Conservation (phyloP, 805 yeast genomes). For the Candida morakotiae region DNA sequence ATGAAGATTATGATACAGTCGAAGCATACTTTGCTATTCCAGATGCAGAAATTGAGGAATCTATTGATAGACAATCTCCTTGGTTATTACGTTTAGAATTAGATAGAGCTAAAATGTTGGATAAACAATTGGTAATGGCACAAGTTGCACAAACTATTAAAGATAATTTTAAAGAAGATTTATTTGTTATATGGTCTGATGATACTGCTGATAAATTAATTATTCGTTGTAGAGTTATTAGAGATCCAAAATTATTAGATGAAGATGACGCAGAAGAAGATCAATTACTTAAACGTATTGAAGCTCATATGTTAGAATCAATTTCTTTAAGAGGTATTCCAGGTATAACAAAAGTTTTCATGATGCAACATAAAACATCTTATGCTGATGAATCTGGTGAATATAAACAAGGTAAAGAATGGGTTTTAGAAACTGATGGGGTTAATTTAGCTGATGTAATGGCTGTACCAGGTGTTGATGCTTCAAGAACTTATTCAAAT, state of each 20-base stretch:
- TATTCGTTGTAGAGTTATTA: constrained; percentile 96
- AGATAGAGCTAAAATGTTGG: constrained; percentile 98
- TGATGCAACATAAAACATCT: constrained; percentile 80
- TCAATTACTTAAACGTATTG: constrained; percentile 90
- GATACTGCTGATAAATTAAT: constrained; percentile 96
- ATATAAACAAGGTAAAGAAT: constrained; percentile 83
- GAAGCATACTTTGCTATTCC: constrained; percentile 97
- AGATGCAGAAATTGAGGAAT: constrained; percentile 94
- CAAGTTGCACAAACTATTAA: constrained; percentile 96
- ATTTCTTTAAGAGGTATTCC: constrained; percentile 94
- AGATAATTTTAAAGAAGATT: constrained; percentile 88
- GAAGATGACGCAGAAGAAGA: constrained; percentile 98
- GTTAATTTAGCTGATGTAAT: constrained; percentile 92
- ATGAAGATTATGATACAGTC: constrained; percentile 95
- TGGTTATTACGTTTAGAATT: constrained; percentile 95
- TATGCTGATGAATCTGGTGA: constrained; percentile 81
- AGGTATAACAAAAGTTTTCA: constrained; percentile 84
- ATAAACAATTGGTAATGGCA: constrained; percentile 95
- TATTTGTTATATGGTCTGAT: constrained; percentile 98
- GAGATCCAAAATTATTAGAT: constrained; percentile 90
- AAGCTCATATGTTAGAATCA: constrained; percentile 92
- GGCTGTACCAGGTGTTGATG: constrained; percentile 92
- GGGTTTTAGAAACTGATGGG: constrained; percentile 99
- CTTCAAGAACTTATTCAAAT: constrained; percentile 87
- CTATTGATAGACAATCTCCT: constrained; percentile 92